phyloP scores from a whole-genome alignment of 208 protist genomes.

The Leishmania arabica region DNA sequence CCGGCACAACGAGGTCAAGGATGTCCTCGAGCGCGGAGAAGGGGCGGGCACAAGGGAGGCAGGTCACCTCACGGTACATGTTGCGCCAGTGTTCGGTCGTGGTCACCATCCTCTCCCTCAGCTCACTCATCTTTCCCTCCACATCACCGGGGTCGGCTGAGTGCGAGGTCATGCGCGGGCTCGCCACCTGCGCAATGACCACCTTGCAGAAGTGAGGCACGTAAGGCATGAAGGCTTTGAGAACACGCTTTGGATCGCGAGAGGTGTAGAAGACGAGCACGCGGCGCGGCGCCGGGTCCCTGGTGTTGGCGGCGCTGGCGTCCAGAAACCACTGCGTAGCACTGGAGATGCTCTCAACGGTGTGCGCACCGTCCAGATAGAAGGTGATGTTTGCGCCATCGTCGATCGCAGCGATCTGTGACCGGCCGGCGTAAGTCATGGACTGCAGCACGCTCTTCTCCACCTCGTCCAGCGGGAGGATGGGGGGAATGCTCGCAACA shows the following conservation, averaged over 20 bases:
- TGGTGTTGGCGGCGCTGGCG: conserved; percentile 45
- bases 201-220: conserved; percentile 65
- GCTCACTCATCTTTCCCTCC: conserved; percentile 32
- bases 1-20: conserved; percentile 47
- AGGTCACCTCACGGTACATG: conserved; percentile 75
- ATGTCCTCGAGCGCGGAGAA: conserved; percentile 69
- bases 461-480: conserved; percentile 58
- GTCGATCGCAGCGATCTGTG: conserved; percentile 60
- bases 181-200: conserved; percentile 56
- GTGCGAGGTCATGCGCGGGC: conserved; percentile 44
- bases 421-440: conserved; percentile 79
- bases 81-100: conserved; percentile 61
- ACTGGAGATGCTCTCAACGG: conserved; percentile 68
- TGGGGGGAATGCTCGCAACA: conserved; percentile 57
- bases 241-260: conserved; percentile 57
- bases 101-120: conserved; percentile 38
- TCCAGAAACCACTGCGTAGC: conserved; percentile 84
- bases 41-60: conserved; percentile 48
- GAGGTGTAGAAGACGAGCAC: conserved; percentile 85
- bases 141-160: conserved; percentile 34
- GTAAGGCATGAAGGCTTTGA: conserved; percentile 81
- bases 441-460: conserved; percentile 60
- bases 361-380: conserved; percentile 92
- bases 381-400: conserved; percentile 50
- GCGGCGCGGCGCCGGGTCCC: conserved; percentile 46